Conservation (phyloP, 768 basidiomycete species). For the Lactarius deliciosus region DNA sequence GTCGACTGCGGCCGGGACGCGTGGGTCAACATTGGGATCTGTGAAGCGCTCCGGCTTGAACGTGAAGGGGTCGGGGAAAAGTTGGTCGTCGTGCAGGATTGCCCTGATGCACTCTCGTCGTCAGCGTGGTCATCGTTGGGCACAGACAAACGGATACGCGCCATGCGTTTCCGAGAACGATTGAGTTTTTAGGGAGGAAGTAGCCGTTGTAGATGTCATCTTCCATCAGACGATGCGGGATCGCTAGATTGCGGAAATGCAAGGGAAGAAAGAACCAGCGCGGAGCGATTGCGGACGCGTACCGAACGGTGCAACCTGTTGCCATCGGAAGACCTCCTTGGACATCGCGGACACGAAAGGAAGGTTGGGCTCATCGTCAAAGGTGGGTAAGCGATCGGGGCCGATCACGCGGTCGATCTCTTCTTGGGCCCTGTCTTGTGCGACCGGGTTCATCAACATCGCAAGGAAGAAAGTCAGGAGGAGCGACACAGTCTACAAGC, state of each 20-base stretch:
- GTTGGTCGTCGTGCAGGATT: constrained; percentile 34
- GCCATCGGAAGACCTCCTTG: constrained; percentile 33
- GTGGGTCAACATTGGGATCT: constrained; percentile 20
- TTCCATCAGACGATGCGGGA: constrained; percentile 30
- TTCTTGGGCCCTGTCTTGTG: constrained; percentile 30
- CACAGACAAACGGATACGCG: not conserved
- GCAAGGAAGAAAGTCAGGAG: constrained; percentile 31
- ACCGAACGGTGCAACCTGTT: constrained; percentile 31
- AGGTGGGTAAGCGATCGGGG: constrained; percentile 32
- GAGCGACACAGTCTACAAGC: constrained; percentile 27
- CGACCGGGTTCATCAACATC: constrained; percentile 31
- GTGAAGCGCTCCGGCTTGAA: constrained; percentile 37
- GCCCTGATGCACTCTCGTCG: constrained; percentile 3
- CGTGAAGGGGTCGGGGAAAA: constrained; percentile 34
- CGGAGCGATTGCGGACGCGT: not conserved
- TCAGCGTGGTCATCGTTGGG: not conserved
- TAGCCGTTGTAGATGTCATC: constrained; percentile 34
- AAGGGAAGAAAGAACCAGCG: not conserved
- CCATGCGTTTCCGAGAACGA: constrained; percentile 30
- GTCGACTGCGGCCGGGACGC: constrained; percentile 20
- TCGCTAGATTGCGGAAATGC: constrained; percentile 15
- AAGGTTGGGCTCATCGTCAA: constrained; percentile 30
- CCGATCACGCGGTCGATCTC: constrained; percentile 35
- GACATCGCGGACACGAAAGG: constrained; percentile 32
- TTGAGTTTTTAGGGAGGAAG: constrained; percentile 31